These are phyloP conservation scores for Penicillium manginii DNA, from an alignment of 495 filamentous ascomycete genomes.

Conservation along the genomic window DNA sequence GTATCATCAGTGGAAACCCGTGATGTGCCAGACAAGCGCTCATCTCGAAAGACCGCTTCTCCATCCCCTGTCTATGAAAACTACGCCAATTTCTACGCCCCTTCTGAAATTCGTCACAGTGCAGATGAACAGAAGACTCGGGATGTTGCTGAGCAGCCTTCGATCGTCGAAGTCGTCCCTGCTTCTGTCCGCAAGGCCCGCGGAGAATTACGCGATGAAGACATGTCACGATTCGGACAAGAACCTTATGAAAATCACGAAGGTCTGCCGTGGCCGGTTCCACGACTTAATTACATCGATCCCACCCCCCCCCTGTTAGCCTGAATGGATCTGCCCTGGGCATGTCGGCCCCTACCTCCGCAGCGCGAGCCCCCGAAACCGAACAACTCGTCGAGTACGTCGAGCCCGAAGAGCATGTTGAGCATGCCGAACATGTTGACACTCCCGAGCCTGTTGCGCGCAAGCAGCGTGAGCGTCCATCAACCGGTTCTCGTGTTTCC, in stretches of 20 bases:
- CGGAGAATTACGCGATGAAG: slow-evolving; percentile 12
- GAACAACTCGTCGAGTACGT: slow-evolving; percentile 10
- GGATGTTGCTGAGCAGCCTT: slow-evolving; percentile 31
- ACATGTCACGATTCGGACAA: slow-evolving; percentile 21
- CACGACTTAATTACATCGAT: slow-evolving; percentile 49
- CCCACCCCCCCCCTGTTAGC: slow-evolving; percentile 56
- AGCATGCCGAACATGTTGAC: background rate
- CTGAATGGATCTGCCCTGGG: slow-evolving; percentile 44
- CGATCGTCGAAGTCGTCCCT: slow-evolving; percentile 40
- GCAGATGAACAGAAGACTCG: slow-evolving; percentile 21
- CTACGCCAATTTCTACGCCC: slow-evolving; percentile 50
- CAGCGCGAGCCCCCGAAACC: slow-evolving; percentile 21
- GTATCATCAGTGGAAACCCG: slow-evolving; percentile 9
- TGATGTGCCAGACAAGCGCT: slow-evolving; percentile 25
- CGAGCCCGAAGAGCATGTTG: slow-evolving; percentile 7
- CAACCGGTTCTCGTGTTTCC: slow-evolving; percentile 56
- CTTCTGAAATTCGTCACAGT: slow-evolving; percentile 40
- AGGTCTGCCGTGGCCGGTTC: slow-evolving; percentile 54
- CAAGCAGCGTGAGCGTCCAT: slow-evolving; percentile 30
- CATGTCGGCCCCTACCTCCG: slow-evolving; percentile 30
- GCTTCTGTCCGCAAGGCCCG: slow-evolving; percentile 27
- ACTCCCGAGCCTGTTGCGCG: slow-evolving; percentile 13
- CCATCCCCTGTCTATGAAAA: slow-evolving; percentile 42
- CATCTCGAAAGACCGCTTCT: slow-evolving; percentile 28
- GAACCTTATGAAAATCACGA: slow-evolving; percentile 35